Base-by-base conservation (phyloP, 768 basidiomycete genomes). In the Leccinum incarnatum region DNA sequence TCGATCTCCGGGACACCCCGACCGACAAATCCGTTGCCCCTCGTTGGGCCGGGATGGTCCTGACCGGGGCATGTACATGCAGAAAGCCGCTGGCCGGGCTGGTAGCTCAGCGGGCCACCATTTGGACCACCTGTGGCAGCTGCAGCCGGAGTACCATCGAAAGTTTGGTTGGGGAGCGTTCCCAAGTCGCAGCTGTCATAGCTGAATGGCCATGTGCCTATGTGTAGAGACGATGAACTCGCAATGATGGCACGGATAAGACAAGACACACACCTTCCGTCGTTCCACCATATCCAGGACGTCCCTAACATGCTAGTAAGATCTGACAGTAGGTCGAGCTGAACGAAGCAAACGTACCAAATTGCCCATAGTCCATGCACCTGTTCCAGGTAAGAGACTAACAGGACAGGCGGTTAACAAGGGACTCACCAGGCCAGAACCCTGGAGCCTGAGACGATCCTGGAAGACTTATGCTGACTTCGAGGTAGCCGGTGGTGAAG, bases 1-100 rank as follows among this genome's bases (percentile, higher is more conserved):
- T 98, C 95, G 65, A 98, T 93, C 77, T 98, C 96, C 2, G 96
- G 95, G 1, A 88, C 91, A 32, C 85, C 85, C 53, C 95, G 85
- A 19, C 87, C 87, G 15, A 75, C 76, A 29, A 73, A 79, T 55
- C 80, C 78, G 40, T 66, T 79, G 32, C 67, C 49, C 29, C 48
- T 65, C 21, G 27, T 30, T 3, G 95, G 95, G 11, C 95, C 95
- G 2, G 95, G 95, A 69, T 98, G 95, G 64, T 93, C 91, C 29
- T 84, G 83, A 12, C 84, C 86, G 0, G 88, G 75, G 70, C 95
- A 98, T 2, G 94, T 95, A 73, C 95, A 98, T 1, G 93, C 82
- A 1, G 91, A 91, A 15, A 92, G 71, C 48, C 88, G 83, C 69
- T 98, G 96, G 0, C 95, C 96, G 3, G 93, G 91, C 15, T 93